Evolutionary conservation across 2,329 filamentous ascomycete genomes (phyloP), one percentile per base, ranked within the genome.

Genomic region (Fusarium dimerum): DNA sequence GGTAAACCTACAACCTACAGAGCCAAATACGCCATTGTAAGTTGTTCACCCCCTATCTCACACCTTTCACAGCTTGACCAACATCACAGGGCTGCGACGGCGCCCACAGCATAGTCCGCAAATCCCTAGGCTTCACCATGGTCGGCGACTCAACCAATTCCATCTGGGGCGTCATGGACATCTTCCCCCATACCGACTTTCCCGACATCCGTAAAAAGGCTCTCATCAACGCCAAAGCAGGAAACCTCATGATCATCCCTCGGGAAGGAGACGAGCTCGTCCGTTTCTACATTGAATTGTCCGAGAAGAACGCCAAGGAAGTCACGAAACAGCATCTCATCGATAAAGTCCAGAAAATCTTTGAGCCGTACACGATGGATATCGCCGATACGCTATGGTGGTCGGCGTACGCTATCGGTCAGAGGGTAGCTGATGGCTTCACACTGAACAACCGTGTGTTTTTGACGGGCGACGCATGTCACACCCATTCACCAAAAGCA

Each of bases 381-480:
- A 71, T 87, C 42, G 74, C 74, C 1, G 77, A 79, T 48, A 84
- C 82, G 1, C 59, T 52, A 1, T 88, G 85, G 85, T 87, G 84
- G 81, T 84, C 81, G 0, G 82, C 81, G 1, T 88, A 88, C 55
- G 70, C 76, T 7, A 85, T 88, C 43, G 84, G 84, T 0, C 85
- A 87, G 64, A 74, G 85, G n/a, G 76, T 87, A 0, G 82, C 79
- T 7, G 76, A 75, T 6, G 71, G 77, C 45, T 87, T 86, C 67
- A 78, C 76, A 40, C 73, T 74, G 17, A 68, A 73, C 30, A 74
- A 78, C 29, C 77, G 85, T 3, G 75, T 90, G n/a, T 90, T 90
- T 66, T 73, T 89, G 4, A 82, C 84, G 0, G 86, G 86, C 3
- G 86, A 89, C 65, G 85, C 84, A 1, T 80, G 82, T 3, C 76